phyloP scores from a whole-genome alignment of 2,329 filamentous ascomycete genomes.

The Teratosphaeria zuluensis region DNA sequence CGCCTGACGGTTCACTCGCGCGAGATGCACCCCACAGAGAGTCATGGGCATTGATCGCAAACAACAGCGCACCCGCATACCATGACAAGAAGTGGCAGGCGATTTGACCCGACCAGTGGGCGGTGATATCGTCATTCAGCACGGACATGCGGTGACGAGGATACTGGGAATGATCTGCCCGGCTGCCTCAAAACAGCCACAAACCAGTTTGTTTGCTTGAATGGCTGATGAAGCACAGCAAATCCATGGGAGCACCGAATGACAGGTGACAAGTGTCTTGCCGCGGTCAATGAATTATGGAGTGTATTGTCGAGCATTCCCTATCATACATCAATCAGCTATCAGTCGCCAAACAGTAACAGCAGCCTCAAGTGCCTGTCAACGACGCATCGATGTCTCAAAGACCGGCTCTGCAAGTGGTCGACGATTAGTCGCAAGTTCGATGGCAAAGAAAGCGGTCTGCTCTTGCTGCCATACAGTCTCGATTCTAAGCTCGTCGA shows the following conservation, averaged over 20 bases:
- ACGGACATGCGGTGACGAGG: background rate
- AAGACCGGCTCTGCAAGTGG: background rate
- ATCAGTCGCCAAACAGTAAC: background rate
- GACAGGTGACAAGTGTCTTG: background rate
- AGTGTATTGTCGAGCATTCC: background rate
- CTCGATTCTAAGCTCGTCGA: background rate
- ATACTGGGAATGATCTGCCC: background rate
- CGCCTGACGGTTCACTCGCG: background rate
- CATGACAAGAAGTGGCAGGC: background rate
- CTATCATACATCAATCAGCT: background rate
- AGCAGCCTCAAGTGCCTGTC: background rate
- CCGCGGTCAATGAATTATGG: background rate
- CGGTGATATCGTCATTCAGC: background rate
- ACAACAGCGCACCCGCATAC: background rate
- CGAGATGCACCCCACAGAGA: background rate
- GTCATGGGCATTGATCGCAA: background rate
- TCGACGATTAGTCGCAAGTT: background rate
- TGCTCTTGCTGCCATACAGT: background rate
- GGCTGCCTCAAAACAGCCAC: background rate
- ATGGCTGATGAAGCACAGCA: background rate
- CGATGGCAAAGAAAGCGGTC: background rate
- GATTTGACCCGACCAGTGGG: background rate
- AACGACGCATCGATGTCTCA: background rate
- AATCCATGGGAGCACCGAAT: background rate
- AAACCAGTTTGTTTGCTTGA: background rate